Evolutionary conservation across 2,329 filamentous ascomycete species (phyloP), one percentile per base, ranked within the genome.

Genomic region (Arthrobotrys conoides): DNA sequence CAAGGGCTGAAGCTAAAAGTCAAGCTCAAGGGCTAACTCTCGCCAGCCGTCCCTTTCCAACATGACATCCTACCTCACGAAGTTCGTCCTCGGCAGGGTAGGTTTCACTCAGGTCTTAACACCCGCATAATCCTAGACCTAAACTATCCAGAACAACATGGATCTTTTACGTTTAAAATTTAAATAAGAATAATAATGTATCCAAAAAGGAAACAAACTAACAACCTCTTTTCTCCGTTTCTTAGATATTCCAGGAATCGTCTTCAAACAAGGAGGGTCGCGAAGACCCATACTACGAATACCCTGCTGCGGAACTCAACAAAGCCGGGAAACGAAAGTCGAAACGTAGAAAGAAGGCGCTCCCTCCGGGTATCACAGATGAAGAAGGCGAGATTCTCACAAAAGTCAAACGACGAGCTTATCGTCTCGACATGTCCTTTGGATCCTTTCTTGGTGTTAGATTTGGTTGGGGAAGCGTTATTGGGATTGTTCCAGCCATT

Each of bases 231-330:
- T 24, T n/a, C 49, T n/a, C 30, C 18, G 9, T 44, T n/a, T 80
- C 88, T 88, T 89, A 86, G 83, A 86, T 91, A 44, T 83, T 91
- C 65, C 87, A 87, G 51, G 89, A 91, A 83, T 86, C 85, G 14
- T 78, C 88, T 5, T 83, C 87, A 73, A 90, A 90, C 82, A 89
- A 89, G 80, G 89, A 89, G 80, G 89, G 89, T 71, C 85, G 85
- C 81, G 88, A 97, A 93, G 94, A 98, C 83, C 94, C 94, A 5
- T 97, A 94, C 86, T 97, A 94, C 82, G 93, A 97, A 84, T 88
- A 90, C 41, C 90, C 91, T 22, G 91, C 94, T 48, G 22, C 16
- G 10, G 75, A 78, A 61, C 75, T 78, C 68, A 65, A 65, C 75
- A 78, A 78, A 46, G 75, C 84, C 41, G 90, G 89, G 82, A 73